Percentiles rank a stretch among this genome's conserved stretches.
Evolutionary conservation across 169 alveolate species (phyloP).

Genomic region (Perkinsus olseni): DNA sequence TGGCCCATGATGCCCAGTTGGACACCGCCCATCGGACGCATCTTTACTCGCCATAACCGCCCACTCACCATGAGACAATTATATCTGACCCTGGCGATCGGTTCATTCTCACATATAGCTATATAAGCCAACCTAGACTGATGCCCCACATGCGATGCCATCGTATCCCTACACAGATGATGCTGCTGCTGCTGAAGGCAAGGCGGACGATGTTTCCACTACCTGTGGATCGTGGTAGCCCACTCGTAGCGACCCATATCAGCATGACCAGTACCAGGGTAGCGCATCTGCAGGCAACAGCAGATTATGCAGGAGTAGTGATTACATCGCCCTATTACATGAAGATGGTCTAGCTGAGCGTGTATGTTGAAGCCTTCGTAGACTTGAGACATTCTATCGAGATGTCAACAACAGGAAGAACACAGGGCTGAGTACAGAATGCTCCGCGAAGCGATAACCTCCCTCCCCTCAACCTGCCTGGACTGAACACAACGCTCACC

Average conservation of each 20-base stretch:
- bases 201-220: neutral
- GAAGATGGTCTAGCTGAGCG: neutral
- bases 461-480: too few relatives aligned
- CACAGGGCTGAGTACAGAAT: too few relatives aligned
- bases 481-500: neutral
- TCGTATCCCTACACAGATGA: conserved; percentile 25
- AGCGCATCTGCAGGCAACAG: conserved; percentile 23
- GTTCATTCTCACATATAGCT: conserved; percentile 16
- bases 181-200: neutral
- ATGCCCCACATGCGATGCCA: conserved; percentile 30
- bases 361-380: neutral
- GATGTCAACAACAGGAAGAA: neutral
- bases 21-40: too few relatives aligned
- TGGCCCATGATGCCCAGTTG: too few relatives aligned
- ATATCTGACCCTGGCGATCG: conserved; percentile 11
- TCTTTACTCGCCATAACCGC: too few relatives aligned
- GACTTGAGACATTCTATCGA: neutral
- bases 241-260: conserved; percentile 36
- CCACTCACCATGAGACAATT: neutral
- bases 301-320: neutral
- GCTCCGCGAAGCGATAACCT: neutral
- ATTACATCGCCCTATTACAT: neutral
- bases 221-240: conserved; percentile 23
- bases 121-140: conserved; percentile 21
- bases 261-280: conserved; percentile 43